Percentiles rank a stretch among this genome's conserved stretches.
These are phyloP conservation scores for Clonostachys rosea DNA, from an alignment of 2,329 filamentous ascomycete genomes.

Conservation along the genomic window DNA sequence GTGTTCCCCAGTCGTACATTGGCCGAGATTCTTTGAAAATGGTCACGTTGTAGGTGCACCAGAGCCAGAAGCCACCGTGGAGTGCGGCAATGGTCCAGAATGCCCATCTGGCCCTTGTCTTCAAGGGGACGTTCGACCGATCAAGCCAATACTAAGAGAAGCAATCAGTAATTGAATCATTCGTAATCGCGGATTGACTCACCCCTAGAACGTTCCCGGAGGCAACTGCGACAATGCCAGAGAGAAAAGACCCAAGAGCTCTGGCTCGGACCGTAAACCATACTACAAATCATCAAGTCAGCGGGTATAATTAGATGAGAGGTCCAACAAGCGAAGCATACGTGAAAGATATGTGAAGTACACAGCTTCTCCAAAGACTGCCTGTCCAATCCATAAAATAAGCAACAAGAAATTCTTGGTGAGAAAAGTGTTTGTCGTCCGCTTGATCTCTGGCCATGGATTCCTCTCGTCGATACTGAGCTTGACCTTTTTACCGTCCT, in stretches of 20 bases:
- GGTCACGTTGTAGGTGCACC: conserved; percentile 59
- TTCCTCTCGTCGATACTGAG: conserved; percentile 44
- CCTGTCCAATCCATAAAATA: neutral
- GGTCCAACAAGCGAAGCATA: too few relatives aligned
- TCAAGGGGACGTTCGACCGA: conserved; percentile 41
- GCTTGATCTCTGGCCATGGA: conserved; percentile 49
- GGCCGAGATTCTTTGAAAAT: conserved; percentile 51
- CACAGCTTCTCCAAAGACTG: conserved; percentile 24
- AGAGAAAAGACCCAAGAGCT: conserved; percentile 56
- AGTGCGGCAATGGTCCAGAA: conserved; percentile 46
- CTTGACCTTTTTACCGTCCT: conserved; percentile 53
- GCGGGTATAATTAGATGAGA: too few relatives aligned
- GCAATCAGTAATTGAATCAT: too few relatives aligned
- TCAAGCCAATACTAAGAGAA: conserved; percentile 41
- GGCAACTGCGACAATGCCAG: conserved; percentile 58
- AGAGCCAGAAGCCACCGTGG: conserved; percentile 66
- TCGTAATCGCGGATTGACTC: too few relatives aligned
- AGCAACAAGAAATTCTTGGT: conserved; percentile 51
- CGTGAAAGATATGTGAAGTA: conserved; percentile 32
- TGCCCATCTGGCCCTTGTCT: conserved; percentile 42
- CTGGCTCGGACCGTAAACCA: conserved; percentile 24
- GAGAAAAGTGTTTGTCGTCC: conserved; percentile 49
- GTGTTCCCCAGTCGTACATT: conserved; percentile 57
- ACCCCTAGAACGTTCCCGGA: conserved; percentile 58
- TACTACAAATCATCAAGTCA: neutral